Base-by-base conservation (phyloP, 148 eudicot genomes). In the Rhododendron williamsianum region DNA sequence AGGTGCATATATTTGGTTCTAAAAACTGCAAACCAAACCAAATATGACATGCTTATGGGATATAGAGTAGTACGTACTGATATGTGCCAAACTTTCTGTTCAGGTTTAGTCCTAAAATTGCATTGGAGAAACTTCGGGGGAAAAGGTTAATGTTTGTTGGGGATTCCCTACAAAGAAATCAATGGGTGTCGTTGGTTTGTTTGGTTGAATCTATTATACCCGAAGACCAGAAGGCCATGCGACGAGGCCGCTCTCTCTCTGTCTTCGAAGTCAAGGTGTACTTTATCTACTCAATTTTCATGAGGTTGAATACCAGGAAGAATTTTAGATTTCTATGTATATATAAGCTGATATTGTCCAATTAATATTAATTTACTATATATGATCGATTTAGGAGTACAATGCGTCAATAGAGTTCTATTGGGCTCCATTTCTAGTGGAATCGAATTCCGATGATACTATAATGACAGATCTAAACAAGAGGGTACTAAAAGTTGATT, bases 101-200 rank as follows among this genome's bases (percentile, higher is more conserved):
- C 36, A 69, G 74, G 74, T 97, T 97, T 79, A 88, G 94, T 91
- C 94, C 99, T 5, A 85, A 87, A 76, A 46, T 87, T 90, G 98
- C 93, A 2, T 82, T 95, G 21, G 87, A 87, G 52, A 95, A 90
- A 86, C 88, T 97, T 76, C 84, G 87, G 85, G 99, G 99, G 82
- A 97, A 97, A 89, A 95, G 98, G 83, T 87, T 97, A 30, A 86
- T 95, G 96, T 97, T 97, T 85, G 95, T 95, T 38, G 99, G 99
- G 43, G 99, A 97, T 83, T 97, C 99, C 69, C 85, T 97, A 48
- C 96, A 94, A 84, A 90, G 98, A 94, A 93, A 92, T 45, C 99
- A 97, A 84, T 97, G 99, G 99, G 93, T 93, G 85, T 95, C 99
- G 46, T 94, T 97, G 82, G 95, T 97, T 83, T 97, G 99, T 83